Evolutionary conservation across 257 asterid species (phyloP).

Genomic region (Nicotiana knightiana): DNA sequence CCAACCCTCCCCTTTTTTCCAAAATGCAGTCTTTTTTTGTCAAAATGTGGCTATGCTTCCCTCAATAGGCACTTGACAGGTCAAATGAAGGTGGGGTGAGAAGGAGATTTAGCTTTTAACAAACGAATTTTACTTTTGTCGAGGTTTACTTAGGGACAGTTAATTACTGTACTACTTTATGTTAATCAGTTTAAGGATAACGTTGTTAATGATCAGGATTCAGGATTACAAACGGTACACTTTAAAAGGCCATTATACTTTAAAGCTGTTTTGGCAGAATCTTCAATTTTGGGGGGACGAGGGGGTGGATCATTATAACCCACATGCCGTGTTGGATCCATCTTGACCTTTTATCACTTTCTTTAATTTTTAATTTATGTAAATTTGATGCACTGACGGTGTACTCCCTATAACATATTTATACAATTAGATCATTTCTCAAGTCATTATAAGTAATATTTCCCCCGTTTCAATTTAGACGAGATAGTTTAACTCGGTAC

Average conservation of each 20-base stretch:
- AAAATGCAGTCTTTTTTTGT: no score
- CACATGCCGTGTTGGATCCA: conserved; percentile 37
- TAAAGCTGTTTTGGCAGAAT: conserved; percentile 12
- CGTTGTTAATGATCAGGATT: neutral
- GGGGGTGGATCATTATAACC: conserved; percentile 19
- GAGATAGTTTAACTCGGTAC: no score
- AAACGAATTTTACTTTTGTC: neutral
- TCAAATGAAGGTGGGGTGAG: neutral
- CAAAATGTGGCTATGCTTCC: no score
- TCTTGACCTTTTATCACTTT: conserved; percentile 2
- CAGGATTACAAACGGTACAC: neutral
- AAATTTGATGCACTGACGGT: neutral
- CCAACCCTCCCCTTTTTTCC: no score
- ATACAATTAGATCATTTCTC: no score
- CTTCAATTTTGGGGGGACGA: neutral
- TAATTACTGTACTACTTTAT: neutral
- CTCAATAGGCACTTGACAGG: neutral
- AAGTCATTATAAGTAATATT: no score
- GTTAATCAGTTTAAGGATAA: conserved; percentile 10
- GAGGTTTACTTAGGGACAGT: neutral
- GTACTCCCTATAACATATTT: no score
- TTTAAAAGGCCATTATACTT: neutral
- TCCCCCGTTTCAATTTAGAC: no score
- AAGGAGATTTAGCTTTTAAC: neutral
- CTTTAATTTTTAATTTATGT: neutral